Evolutionary conservation across 2,329 filamentous ascomycete genomes (phyloP).

Genomic region (Xylogone sp.): DNA sequence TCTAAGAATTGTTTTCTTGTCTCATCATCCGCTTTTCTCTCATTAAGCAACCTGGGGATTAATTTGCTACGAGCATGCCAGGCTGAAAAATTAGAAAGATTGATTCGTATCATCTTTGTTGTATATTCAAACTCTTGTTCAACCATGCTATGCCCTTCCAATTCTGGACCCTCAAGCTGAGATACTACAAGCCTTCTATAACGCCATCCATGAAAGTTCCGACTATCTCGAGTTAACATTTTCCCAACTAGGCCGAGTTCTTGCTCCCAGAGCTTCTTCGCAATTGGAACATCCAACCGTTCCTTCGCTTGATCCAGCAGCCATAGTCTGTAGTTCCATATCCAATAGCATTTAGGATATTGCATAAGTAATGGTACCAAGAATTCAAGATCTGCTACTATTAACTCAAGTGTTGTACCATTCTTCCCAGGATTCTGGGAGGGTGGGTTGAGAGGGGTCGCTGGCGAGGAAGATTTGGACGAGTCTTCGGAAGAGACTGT

Average conservation of each 20-base stretch:
- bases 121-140: slow-evolving; percentile 87
- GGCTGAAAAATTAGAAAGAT: slow-evolving; percentile 93
- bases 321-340: slow-evolving; percentile 96
- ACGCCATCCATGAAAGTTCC: slow-evolving; percentile 97
- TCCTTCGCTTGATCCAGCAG: slow-evolving; percentile 68
- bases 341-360: slow-evolving; percentile 98
- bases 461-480: slow-evolving; percentile 48
- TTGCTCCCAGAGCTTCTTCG: slow-evolving; percentile 72
- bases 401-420: slow-evolving; percentile 50
- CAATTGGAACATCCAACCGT: slow-evolving; percentile 51
- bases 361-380: slow-evolving; percentile 79
- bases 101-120: slow-evolving; percentile 77
- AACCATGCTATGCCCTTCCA: slow-evolving; percentile 59
- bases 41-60: slow-evolving; percentile 70
- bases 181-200: slow-evolving; percentile 78
- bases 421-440: slow-evolving; percentile 46
- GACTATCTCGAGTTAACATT: slow-evolving; percentile 80
- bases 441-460: slow-evolving; percentile 44
- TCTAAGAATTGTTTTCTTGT: slow-evolving; percentile 69
- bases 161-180: slow-evolving; percentile 60
- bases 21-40: slow-evolving; percentile 60
- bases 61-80: slow-evolving; percentile 91
- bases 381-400: slow-evolving; percentile 75
- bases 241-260: slow-evolving; percentile 81
- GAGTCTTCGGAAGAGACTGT: slow-evolving; percentile 62